phyloP scores from a whole-genome alignment of 495 filamentous ascomycete species.

The Cercophora scortea region DNA sequence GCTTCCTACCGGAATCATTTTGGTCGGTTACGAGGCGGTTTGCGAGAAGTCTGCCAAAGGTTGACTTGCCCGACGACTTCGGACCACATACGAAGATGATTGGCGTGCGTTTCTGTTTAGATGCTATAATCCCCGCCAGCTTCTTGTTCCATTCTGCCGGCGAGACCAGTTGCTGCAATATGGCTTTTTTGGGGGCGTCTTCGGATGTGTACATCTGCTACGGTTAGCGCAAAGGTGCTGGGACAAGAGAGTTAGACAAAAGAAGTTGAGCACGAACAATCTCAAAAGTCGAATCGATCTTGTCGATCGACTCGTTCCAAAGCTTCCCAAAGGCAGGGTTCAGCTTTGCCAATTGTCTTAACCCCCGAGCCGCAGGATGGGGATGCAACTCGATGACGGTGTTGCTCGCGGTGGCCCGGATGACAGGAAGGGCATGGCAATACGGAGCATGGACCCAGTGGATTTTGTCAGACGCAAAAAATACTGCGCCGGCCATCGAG shows the following conservation, averaged over 20 bases:
- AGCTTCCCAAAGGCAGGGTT: constrained; percentile 65
- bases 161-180: constrained; percentile 53
- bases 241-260: too few relatives aligned
- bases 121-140: constrained; percentile 28
- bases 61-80: constrained; percentile 82
- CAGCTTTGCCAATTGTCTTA: constrained; percentile 51
- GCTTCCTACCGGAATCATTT: constrained; percentile 13
- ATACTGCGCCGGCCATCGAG: constrained; percentile 57
- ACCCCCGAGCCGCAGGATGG: constrained; percentile 43
- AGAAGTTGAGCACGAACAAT: constrained; percentile 21
- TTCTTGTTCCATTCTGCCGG: constrained; percentile 58
- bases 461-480: constrained; percentile 43
- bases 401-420: constrained; percentile 45
- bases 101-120: constrained; percentile 31
- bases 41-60: constrained; percentile 65
- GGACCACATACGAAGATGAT: constrained; percentile 64
- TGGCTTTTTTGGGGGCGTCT: constrained; percentile 32
- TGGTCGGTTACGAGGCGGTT: constrained; percentile 61
- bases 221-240: too few relatives aligned
- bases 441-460: constrained; percentile 65
- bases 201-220: constrained; percentile 39
- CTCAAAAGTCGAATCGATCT: constrained; percentile 24
- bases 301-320: constrained; percentile 50
- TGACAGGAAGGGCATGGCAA: constrained; percentile 68
- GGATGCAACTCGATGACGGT: constrained; percentile 42